Percentiles rank a stretch among this genome's conserved stretches.
Conservation (phyloP, 2,329 filamentous ascomycete genomes). For the Phaeophleospora eucalypticola region DNA sequence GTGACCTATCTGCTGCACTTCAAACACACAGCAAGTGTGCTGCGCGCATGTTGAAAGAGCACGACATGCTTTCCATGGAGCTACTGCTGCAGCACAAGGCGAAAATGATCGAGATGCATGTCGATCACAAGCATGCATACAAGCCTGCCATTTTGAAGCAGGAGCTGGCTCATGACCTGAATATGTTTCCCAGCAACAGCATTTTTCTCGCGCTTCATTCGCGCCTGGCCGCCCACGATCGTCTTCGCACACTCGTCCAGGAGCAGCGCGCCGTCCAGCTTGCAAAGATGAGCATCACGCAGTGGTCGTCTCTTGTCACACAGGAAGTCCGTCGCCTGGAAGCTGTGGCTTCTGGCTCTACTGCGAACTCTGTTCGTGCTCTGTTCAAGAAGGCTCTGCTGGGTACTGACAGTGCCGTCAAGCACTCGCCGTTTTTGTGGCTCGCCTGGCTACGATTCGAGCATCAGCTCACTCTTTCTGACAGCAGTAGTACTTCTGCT, state of each 20-base stretch:
- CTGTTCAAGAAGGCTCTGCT: conserved; percentile 45
- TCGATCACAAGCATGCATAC: conserved; percentile 59
- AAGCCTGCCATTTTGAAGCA: conserved; percentile 63
- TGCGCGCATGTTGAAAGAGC: conserved; percentile 41
- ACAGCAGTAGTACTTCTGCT: conserved; percentile 31
- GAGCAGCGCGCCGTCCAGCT: conserved; percentile 12
- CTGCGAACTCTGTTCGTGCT: conserved; percentile 34
- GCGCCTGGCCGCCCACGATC: conserved; percentile 73
- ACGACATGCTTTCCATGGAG: conserved; percentile 42
- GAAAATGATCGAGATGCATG: conserved; percentile 63
- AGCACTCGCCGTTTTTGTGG: conserved; percentile 28
- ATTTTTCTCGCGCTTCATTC: conserved; percentile 68
- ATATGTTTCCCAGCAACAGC: conserved; percentile 68
- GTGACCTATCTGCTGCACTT: conserved; percentile 36
- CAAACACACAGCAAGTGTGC: conserved; percentile 40
- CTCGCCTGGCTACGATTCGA: conserved; percentile 29
- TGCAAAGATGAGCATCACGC: conserved; percentile 39
- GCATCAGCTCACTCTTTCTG: conserved; percentile 8
- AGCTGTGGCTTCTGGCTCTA: conserved; percentile 25
- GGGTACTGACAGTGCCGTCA: conserved; percentile 34
- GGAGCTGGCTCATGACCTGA: conserved; percentile 58
- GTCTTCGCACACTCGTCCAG: conserved; percentile 63
- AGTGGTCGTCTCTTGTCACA: conserved; percentile 54
- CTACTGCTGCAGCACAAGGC: conserved; percentile 65
- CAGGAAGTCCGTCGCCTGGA: conserved; percentile 48